Conservation (phyloP, 2,329 filamentous ascomycete species). For the Pestalotiopsis fici region DNA sequence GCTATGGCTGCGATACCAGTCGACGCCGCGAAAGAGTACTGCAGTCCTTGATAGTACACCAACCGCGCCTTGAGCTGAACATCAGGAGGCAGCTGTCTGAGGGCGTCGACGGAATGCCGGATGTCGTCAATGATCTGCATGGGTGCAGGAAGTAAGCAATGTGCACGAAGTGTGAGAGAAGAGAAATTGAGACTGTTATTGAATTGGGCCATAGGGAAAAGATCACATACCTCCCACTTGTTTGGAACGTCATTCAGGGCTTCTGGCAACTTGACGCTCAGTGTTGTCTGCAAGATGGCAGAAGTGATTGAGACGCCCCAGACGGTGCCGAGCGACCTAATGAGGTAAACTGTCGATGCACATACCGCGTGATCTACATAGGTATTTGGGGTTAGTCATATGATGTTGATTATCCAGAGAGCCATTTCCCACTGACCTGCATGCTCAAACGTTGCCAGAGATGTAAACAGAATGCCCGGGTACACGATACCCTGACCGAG, state of each 20-base stretch:
- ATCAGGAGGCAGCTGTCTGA: conserved; percentile 55
- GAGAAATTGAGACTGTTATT: conserved; percentile 9
- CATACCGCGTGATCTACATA: conserved; percentile 61
- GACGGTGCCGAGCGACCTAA: conserved; percentile 63
- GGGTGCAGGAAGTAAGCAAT: not conserved
- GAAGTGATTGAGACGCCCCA: conserved; percentile 66
- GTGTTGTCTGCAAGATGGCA: conserved; percentile 62
- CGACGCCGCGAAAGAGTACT: conserved; percentile 56
- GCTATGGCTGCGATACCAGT: conserved; percentile 52
- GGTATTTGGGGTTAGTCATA: not conserved
- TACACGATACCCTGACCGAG: conserved; percentile 62
- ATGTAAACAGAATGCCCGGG: conserved; percentile 61
- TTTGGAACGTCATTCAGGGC: conserved; percentile 56
- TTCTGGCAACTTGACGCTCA: conserved; percentile 53
- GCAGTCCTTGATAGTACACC: conserved; percentile 62
- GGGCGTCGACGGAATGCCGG: conserved; percentile 58
- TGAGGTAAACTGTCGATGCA: conserved; percentile 63
- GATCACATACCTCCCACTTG: conserved; percentile 54
- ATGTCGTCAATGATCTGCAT: conserved; percentile 63
- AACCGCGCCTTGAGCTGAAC: conserved; percentile 56
- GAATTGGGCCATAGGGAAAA: not conserved
- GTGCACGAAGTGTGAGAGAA: conserved; percentile 1
- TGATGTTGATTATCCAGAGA: not conserved
- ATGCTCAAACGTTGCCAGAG: conserved; percentile 63
- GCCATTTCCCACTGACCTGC: conserved; percentile 42